Evolutionary conservation across 192 early-diverging fungal genomes (phyloP).

Genomic region (Backusella macrospora): DNA sequence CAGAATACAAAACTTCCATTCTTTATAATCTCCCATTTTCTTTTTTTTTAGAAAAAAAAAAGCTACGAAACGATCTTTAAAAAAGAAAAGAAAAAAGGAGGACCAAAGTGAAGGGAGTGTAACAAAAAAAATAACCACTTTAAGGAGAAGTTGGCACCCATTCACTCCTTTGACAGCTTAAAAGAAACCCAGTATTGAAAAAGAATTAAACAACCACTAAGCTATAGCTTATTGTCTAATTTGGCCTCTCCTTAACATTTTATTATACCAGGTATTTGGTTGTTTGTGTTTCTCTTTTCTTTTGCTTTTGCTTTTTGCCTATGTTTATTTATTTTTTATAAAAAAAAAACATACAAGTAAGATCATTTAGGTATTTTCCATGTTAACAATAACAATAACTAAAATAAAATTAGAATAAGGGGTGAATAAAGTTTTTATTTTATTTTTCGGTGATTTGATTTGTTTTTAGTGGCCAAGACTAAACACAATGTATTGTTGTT

Average conservation of each 20-base stretch:
- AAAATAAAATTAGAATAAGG: conserved; percentile 11
- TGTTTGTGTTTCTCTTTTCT: no score
- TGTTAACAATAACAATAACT: conserved; percentile 3
- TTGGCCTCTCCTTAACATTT: neutral
- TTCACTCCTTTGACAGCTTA: conserved; percentile 12
- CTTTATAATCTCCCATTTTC: neutral
- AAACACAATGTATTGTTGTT: conserved; percentile 11
- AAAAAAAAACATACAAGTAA: neutral
- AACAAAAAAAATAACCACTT: neutral
- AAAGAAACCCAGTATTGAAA: conserved; percentile 6
- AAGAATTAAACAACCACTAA: neutral
- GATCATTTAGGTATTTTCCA: neutral
- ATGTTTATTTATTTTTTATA: neutral
- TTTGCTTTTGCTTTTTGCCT: no score
- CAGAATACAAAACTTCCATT: neutral
- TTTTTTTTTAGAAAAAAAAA: neutral
- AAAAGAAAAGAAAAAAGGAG: neutral
- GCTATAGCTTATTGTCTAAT: neutral
- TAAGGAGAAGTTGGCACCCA: neutral
- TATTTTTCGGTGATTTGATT: neutral
- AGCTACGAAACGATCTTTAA: neutral
- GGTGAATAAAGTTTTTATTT: neutral
- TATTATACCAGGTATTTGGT: no score
- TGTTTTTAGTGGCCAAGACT: conserved; percentile 9
- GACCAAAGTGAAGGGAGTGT: conserved; percentile 2